A percentile compares a stretch with the other conserved stretches of the same genome.
Evolutionary conservation across 2,329 filamentous ascomycete genomes (phyloP).

Genomic region (Alternaria panax): DNA sequence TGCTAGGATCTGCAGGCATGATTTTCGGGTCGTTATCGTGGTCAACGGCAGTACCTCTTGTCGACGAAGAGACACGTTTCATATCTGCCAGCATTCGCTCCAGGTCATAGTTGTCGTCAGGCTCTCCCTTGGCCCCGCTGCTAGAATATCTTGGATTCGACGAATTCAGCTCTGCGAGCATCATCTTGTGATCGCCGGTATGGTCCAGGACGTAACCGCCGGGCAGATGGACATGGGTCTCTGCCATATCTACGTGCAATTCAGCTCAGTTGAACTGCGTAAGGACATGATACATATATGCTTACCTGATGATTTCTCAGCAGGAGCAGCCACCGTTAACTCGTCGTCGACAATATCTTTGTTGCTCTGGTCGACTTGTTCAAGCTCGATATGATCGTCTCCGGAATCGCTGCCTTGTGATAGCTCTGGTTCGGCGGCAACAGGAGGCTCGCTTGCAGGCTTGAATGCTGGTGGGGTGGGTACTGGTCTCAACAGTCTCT

Average conservation of each 20-base stretch:
- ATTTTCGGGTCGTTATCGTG: not conserved
- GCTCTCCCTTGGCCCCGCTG: not conserved
- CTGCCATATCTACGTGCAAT: not conserved
- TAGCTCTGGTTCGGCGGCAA: not conserved
- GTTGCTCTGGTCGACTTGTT: not conserved
- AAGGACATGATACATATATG: not conserved
- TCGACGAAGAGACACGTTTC: not conserved
- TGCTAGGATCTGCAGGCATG: not conserved
- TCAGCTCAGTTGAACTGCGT: not conserved
- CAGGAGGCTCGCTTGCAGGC: not conserved
- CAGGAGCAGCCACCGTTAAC: not conserved
- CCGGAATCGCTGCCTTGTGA: not conserved
- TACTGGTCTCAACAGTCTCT: not conserved
- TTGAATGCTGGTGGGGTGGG: not conserved
- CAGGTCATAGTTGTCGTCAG: not conserved
- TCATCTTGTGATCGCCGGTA: constrained; percentile 2
- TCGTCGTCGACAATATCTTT: not conserved
- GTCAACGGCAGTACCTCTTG: not conserved
- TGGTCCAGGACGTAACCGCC: not conserved
- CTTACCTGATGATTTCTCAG: not conserved
- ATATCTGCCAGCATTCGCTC: not conserved
- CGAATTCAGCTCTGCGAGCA: constrained; percentile 15
- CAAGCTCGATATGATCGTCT: not conserved
- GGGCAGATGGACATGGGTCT: not conserved
- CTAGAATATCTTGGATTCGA: not conserved